phyloP scores from a whole-genome alignment of 1,284 basidiomycete genomes.

The Vanrija humicola region DNA sequence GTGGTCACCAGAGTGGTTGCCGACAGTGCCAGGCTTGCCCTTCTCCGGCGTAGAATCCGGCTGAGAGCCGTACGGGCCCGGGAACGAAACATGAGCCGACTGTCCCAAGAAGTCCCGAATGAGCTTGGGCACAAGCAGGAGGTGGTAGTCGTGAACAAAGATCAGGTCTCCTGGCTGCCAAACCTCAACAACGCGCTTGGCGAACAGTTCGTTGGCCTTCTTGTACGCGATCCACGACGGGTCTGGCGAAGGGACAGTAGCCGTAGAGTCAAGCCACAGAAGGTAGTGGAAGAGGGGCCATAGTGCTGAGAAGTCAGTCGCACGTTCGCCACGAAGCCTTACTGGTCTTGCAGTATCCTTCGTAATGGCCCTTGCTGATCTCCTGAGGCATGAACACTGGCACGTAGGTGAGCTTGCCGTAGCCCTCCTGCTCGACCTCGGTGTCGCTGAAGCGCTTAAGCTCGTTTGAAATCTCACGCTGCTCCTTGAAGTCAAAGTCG shows the following conservation, averaged over 20 bases:
- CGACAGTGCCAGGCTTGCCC: constrained; percentile 27
- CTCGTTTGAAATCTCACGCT: constrained; percentile 59
- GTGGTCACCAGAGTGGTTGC: constrained; percentile 2
- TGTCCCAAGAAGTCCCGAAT: constrained; percentile 73
- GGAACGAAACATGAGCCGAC: constrained; percentile 41
- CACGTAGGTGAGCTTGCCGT: constrained; percentile 65
- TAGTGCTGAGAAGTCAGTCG: constrained; percentile 57
- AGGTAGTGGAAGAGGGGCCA: constrained; percentile 99
- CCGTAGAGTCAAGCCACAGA: constrained; percentile 83
- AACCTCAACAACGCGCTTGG: constrained; percentile 66
- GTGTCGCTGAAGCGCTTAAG: constrained; percentile 61
- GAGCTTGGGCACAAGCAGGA: constrained; percentile 83
- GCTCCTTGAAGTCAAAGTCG: constrained; percentile 59
- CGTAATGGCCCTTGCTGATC: constrained; percentile 88
- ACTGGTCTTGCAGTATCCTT: constrained; percentile 98
- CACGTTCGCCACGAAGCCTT: constrained; percentile 40
- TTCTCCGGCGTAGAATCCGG: constrained; percentile 24
- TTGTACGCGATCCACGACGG: constrained; percentile 78
- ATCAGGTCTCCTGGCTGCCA: constrained; percentile 86
- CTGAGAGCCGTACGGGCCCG: constrained; percentile 1
- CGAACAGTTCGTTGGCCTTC: constrained; percentile 81
- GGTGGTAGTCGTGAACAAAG: constrained; percentile 89
- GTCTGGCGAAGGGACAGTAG: constrained; percentile 58
- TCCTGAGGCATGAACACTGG: constrained; percentile 91
- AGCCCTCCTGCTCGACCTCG: constrained; percentile 51